Percentiles rank a stretch among this genome's conserved stretches.
phyloP scores from a whole-genome alignment of 2,329 filamentous ascomycete genomes.

The Aspergillus neoniger region DNA sequence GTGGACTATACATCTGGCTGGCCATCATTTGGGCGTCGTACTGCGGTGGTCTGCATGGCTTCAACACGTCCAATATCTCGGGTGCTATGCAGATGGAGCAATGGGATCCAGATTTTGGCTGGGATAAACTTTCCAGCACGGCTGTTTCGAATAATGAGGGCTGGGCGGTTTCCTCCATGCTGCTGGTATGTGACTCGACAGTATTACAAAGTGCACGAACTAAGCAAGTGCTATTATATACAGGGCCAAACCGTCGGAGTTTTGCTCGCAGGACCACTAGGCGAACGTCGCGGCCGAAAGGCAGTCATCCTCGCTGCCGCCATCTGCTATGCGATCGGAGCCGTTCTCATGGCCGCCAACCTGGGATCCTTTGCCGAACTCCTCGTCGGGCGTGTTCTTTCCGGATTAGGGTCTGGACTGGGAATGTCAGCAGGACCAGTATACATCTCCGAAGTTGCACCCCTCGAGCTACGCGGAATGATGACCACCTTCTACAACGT shows the following conservation, averaged over 20 bases:
- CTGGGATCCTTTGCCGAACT: constrained; percentile 21
- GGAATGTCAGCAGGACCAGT: constrained; percentile 62
- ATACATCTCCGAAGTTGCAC: constrained; percentile 85
- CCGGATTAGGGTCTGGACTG: constrained; percentile 21
- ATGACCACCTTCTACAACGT: constrained; percentile 27
- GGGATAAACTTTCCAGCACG: constrained; percentile 11
- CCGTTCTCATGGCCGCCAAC: constrained; percentile 24
- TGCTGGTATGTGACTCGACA: constrained; percentile 14
- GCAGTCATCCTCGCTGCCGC: constrained; percentile 18
- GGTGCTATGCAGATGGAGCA: constrained; percentile 24
- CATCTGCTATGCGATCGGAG: constrained; percentile 22
- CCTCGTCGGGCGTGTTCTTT: constrained; percentile 20
- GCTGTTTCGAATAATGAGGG: constrained; percentile 20
- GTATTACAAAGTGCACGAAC: not conserved
- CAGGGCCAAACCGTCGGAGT: constrained; percentile 20
- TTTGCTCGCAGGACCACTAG: constrained; percentile 19
- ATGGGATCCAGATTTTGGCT: constrained; percentile 22
- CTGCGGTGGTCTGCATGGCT: constrained; percentile 24
- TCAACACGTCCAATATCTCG: constrained; percentile 29
- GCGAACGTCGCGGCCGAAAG: constrained; percentile 24
- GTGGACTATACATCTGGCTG: constrained; percentile 21
- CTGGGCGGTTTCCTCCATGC: constrained; percentile 26
- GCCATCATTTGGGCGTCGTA: constrained; percentile 25
- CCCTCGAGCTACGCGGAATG: constrained; percentile 64
- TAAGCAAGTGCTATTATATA: not conserved